Evolutionary conservation across 179 eudicot genomes (phyloP), one percentile per base, ranked within the genome.

Genomic region (Beta corolliflora): DNA sequence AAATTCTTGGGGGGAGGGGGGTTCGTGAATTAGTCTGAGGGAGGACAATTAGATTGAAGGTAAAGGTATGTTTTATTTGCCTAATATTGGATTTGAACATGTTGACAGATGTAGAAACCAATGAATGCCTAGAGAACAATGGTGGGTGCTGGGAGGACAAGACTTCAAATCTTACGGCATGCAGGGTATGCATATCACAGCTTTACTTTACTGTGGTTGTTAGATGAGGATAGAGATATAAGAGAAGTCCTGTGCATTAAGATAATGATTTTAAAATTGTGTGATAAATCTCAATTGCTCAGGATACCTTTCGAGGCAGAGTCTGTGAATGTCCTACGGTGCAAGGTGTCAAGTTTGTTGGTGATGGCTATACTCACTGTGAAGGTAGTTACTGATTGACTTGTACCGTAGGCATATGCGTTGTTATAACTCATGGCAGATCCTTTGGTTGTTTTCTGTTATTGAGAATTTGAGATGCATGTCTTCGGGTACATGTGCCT

Each of bases 61-160:
- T 61, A 66, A 56, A 60, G 16, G 15, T 82, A 55, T 71, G 77
- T 69, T 58, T 69, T 9, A 1, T 23, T 71, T 56, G 73, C 64
- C 44, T 48, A n/a, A 29, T 36, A 63, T 31, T 54, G 58, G 29
- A 46, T 66, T 29, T n/a, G 73, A 64, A 67, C 69, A 50, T 29
- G 13, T 44, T 76, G 19, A 78, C 90, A 95, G 98, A 90, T 81
- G 88, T 95, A 41, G 97, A 95, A 88, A 95, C 98, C 61, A 93
- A 95, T 78, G 97, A 95, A 86, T 95, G 98, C 85, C 81, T 93
- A 41, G 91, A 91, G 79, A 92, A 91, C 79, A 93, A 95, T 81
- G 98, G 98, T 46, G 98, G 98, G 64, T 95, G 98, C 88, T 95
- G 98, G 98, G 81, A 88, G 73, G 95, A 95, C 71, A 92, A 87